Percentiles rank a stretch among this genome's conserved stretches.
Evolutionary conservation across 2,329 filamentous ascomycete genomes (phyloP).

Genomic region (Beauveria pseudobassiana): DNA sequence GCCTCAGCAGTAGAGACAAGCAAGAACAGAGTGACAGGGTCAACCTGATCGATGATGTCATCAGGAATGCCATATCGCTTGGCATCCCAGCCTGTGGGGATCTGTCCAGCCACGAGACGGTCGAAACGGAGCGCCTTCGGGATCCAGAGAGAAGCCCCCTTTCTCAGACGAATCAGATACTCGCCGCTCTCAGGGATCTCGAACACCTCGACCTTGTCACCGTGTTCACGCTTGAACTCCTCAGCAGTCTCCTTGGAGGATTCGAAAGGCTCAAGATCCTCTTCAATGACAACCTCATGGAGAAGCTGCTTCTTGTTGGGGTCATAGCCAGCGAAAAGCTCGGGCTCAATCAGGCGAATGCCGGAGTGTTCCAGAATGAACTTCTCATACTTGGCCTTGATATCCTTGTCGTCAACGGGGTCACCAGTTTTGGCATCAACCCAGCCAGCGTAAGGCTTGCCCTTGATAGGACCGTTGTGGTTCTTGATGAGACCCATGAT

Average conservation of each 20-base stretch:
- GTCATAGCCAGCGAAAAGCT: constrained; percentile 94
- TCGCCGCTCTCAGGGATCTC: constrained; percentile 91
- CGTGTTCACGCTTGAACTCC: constrained; percentile 95
- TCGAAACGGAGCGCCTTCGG: constrained; percentile 97
- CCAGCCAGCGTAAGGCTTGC: constrained; percentile 93
- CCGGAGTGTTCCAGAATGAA: constrained; percentile 92
- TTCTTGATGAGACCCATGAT: constrained; percentile 99
- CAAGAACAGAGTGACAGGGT: constrained; percentile 91
- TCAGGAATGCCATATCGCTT: constrained; percentile 95
- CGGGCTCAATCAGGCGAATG: constrained; percentile 95
- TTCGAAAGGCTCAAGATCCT: constrained; percentile 96
- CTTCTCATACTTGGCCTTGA: constrained; percentile 97
- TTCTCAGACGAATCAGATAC: constrained; percentile 89
- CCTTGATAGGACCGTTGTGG: constrained; percentile 92
- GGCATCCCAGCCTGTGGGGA: constrained; percentile 94
- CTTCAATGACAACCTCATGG: constrained; percentile 94
- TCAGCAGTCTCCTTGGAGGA: constrained; percentile 93
- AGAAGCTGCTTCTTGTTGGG: constrained; percentile 98
- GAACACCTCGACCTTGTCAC: constrained; percentile 95
- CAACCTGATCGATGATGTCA: constrained; percentile 95
- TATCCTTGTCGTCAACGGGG: constrained; percentile 94
- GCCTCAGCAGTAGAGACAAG: constrained; percentile 91
- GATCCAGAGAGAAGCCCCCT: constrained; percentile 89
- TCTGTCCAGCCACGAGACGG: constrained; percentile 91
- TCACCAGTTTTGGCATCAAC: constrained; percentile 91